Base-by-base conservation (phyloP, 139 green algal species). In the Chlorella sp. region DNA sequence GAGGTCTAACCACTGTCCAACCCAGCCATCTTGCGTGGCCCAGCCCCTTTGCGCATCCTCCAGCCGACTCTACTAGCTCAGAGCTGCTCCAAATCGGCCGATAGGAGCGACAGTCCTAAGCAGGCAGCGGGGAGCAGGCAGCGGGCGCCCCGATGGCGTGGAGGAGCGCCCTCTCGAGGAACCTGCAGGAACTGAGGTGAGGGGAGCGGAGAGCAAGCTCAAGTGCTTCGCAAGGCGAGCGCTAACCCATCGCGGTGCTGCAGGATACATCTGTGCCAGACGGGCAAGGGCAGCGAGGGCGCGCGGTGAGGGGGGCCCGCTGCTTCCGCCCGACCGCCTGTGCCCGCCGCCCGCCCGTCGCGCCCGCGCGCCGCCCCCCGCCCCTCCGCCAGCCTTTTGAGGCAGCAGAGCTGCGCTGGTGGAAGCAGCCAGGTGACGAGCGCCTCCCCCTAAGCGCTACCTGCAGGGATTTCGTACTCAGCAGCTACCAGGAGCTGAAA, bases 401-500 rank as follows among this genome's bases (percentile, higher is more conserved):
- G 8, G 14, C 45, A 15, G 1, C 17, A n/a, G n/a, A n/a, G n/a
- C n/a, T n/a, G n/a, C n/a, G n/a, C n/a, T n/a, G n/a, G n/a, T n/a
- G n/a, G n/a, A n/a, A n/a, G n/a, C n/a, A n/a, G n/a, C n/a, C n/a
- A n/a, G n/a, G n/a, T n/a, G n/a, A n/a, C 29, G 21, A 14, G 1
- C 31, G 48, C 2, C 43, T 11, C 8, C n/a, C 3, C 38, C 2
- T 58, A 4, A 23, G 6, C 0, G 29, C 35, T 11, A 21, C 38
- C 4, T 56, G 71, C 86, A 97, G 93, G 79, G 89, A 97, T 8
- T 97, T 97, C 51, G 61, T 97, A 2, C 29, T 92, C 3, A 76
- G 77, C 36, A 92, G 88, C 62, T 97, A 97, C 50, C 79, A 88
- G 31, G 93, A 97, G 53, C 83, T 97, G 27, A 97, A 97, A 85